phyloP scores from a whole-genome alignment of 306 rosid genomes.

The Lathyrus aphaca region DNA sequence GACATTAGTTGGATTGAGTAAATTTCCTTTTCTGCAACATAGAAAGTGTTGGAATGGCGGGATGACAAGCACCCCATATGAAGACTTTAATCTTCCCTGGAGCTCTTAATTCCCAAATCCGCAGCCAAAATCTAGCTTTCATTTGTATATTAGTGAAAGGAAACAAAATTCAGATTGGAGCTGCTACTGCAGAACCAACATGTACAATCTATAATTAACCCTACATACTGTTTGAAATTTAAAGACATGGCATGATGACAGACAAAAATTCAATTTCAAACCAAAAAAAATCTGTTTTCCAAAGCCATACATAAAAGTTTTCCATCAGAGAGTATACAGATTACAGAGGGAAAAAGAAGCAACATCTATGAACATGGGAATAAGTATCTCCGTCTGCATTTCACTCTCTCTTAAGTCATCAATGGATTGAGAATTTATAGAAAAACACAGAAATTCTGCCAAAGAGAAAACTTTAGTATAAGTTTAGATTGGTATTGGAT shows the following conservation, averaged over 20 bases:
- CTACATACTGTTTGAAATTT: not conserved
- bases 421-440: not conserved
- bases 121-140: not conserved
- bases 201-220: not conserved
- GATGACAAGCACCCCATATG: not conserved
- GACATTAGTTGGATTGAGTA: not conserved
- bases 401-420: not conserved
- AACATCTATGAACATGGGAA: not conserved
- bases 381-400: not conserved
- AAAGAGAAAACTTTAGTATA: not conserved
- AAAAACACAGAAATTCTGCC: constrained; percentile 12
- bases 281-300: constrained; percentile 8
- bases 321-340: constrained; percentile 3
- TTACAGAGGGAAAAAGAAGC: constrained; percentile 5
- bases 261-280: not conserved
- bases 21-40: not conserved
- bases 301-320: not conserved
- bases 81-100: not conserved
- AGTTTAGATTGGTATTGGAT: too few species aligned
- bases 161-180: not conserved
- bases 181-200: not conserved
- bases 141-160: not conserved
- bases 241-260: not conserved
- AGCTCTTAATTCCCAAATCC: not conserved
- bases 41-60: not conserved